A percentile compares a stretch with the other conserved stretches of the same genome.
Conservation (phyloP, 108 stramenopile genomes). For the Pseudonitzschia multistriata region DNA sequence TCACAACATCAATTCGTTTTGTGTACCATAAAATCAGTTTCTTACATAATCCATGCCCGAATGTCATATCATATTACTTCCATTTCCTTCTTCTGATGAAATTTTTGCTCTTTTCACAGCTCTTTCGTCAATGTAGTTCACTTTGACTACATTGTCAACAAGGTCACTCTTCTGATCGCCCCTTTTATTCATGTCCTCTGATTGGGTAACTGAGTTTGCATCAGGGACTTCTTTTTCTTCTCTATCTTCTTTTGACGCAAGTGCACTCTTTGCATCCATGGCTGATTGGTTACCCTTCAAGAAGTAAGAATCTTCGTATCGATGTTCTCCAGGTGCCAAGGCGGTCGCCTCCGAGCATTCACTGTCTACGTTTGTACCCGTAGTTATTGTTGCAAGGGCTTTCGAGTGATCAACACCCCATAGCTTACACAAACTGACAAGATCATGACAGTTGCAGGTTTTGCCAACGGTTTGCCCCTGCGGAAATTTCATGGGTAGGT, state of each 20-base stretch:
- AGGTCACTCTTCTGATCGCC: background rate
- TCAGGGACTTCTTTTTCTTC: background rate
- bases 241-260: background rate
- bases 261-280: background rate
- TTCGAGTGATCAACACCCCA: slow-evolving; percentile 54
- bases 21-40: too few relatives aligned
- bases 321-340: slow-evolving; percentile 41
- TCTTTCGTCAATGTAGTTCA: background rate
- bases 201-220: background rate
- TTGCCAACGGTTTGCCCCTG: slow-evolving; percentile 62
- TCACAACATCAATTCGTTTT: too few relatives aligned
- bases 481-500: slow-evolving; percentile 47
- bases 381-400: background rate
- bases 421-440: slow-evolving; percentile 66
- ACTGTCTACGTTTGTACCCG: background rate
- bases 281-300: slow-evolving; percentile 19
- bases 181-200: background rate
- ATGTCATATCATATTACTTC: background rate
- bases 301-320: slow-evolving; percentile 54
- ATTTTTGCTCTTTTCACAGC: slow-evolving; percentile 5
- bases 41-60: too few relatives aligned
- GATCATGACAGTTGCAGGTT: slow-evolving; percentile 59
- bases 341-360: background rate
- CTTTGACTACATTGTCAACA: background rate
- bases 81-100: background rate